These are phyloP conservation scores for Psilocybe sp. DNA, from an alignment of 768 basidiomycete species.

Conservation along the genomic window DNA sequence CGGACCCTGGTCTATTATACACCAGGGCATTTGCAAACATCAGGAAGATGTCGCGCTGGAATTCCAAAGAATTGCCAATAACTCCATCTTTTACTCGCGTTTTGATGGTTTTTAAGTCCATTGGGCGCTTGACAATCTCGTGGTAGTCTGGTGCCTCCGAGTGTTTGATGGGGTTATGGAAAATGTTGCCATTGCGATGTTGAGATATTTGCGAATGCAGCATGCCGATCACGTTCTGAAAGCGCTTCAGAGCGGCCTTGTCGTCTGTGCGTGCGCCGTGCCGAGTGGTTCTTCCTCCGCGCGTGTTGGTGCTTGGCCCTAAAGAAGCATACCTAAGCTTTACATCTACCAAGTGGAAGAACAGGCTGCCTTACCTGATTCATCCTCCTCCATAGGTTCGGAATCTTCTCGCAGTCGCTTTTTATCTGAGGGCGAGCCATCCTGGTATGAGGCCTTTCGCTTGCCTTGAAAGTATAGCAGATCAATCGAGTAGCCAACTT, in stretches of 20 bases:
- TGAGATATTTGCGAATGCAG: conserved; percentile 80
- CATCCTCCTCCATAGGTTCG: conserved; percentile 65
- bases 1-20: conserved; percentile 87
- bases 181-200: conserved; percentile 87
- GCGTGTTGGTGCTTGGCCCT: conserved; percentile 29
- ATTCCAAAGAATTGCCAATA: conserved; percentile 81
- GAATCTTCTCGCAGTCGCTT: conserved; percentile 69
- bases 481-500: not conserved
- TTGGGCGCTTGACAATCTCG: conserved; percentile 90
- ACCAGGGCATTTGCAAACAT: conserved; percentile 99
- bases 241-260: conserved; percentile 62
- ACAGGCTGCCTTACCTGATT: conserved; percentile 35
- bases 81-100: conserved; percentile 78
- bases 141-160: conserved; percentile 90
- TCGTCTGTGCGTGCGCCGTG: conserved; percentile 42
- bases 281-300: conserved; percentile 28
- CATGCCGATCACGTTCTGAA: conserved; percentile 79
- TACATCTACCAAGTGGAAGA: conserved; percentile 1
- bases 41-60: conserved; percentile 83
- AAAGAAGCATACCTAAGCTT: not conserved
- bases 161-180: conserved; percentile 85
- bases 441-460: conserved; percentile 59
- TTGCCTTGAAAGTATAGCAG: conserved; percentile 42
- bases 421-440: conserved; percentile 48
- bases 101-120: conserved; percentile 94